phyloP scores from a whole-genome alignment of 306 rosid species.

The Lathyrus oleraceus region DNA sequence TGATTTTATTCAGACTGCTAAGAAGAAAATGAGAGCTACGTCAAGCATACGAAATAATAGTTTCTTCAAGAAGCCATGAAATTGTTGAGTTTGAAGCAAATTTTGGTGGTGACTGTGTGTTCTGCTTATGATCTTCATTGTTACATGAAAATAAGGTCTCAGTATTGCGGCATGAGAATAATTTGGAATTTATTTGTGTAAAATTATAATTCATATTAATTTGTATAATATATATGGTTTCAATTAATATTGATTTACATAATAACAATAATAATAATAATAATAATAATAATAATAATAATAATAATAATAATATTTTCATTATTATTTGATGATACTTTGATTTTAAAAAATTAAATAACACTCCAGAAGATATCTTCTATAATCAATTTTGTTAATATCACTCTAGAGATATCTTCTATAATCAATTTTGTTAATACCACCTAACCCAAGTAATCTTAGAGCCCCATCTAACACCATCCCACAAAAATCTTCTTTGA shows the following conservation, averaged over 20 bases:
- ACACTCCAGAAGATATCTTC: background rate
- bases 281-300: background rate
- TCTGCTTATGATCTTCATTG: background rate
- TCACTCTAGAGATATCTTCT: background rate
- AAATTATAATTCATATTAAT: background rate
- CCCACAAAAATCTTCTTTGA: too few species aligned
- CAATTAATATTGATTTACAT: background rate
- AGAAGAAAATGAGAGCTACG: constrained; percentile 41
- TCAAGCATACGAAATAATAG: constrained; percentile 38
- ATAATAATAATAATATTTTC: background rate
- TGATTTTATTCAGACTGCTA: constrained; percentile 43
- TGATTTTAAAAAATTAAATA: background rate
- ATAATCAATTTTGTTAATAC: too few species aligned
- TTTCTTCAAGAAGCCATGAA: constrained; percentile 19
- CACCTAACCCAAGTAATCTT: too few species aligned
- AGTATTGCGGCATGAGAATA: background rate
- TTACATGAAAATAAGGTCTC: constrained; percentile 5
- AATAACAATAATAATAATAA: background rate
- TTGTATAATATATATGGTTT: background rate
- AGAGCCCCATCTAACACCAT: too few species aligned
- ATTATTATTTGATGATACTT: background rate
- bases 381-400: background rate
- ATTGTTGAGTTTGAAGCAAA: background rate
- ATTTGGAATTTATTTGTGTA: background rate
- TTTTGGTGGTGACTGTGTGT: background rate